Percentiles rank a stretch among this genome's conserved stretches.
phyloP scores from a whole-genome alignment of 176 grass and related monocot species.

The Zoysia pacifica region DNA sequence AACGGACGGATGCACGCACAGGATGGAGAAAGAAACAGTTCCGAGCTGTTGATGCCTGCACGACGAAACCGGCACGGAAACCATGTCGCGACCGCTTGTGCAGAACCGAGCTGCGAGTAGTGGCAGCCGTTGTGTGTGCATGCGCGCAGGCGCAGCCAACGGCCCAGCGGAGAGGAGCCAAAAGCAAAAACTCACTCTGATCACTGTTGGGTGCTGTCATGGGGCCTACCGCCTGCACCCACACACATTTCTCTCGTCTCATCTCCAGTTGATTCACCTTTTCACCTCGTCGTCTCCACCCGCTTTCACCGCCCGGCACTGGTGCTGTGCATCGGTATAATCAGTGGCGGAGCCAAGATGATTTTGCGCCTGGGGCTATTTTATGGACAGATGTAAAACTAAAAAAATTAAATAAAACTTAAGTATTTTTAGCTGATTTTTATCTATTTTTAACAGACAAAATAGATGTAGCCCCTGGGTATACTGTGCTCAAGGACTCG shows the following conservation, averaged over 20 bases:
- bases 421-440: too few species aligned
- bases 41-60: background rate
- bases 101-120: background rate
- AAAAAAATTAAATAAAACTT: too few species aligned
- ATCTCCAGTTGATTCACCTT: background rate
- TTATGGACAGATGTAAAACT: too few species aligned
- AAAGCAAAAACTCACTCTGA: slow-evolving; percentile 17
- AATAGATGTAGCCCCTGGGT: too few species aligned
- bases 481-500: slow-evolving; percentile 4
- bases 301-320: slow-evolving; percentile 24
- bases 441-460: too few species aligned
- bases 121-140: background rate
- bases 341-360: too few species aligned
- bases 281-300: background rate
- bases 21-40: background rate
- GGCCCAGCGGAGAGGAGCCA: slow-evolving; percentile 42
- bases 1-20: background rate
- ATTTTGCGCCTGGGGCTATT: too few species aligned
- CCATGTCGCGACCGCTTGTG: slow-evolving; percentile 5
- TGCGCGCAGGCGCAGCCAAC: background rate
- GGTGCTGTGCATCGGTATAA: background rate
- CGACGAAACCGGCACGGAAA: background rate
- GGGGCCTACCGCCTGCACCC: slow-evolving; percentile 31
- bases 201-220: slow-evolving; percentile 33
- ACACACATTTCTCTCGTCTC: background rate